Conservation (phyloP, 148 eudicot genomes). For the Camellia granthamiana region DNA sequence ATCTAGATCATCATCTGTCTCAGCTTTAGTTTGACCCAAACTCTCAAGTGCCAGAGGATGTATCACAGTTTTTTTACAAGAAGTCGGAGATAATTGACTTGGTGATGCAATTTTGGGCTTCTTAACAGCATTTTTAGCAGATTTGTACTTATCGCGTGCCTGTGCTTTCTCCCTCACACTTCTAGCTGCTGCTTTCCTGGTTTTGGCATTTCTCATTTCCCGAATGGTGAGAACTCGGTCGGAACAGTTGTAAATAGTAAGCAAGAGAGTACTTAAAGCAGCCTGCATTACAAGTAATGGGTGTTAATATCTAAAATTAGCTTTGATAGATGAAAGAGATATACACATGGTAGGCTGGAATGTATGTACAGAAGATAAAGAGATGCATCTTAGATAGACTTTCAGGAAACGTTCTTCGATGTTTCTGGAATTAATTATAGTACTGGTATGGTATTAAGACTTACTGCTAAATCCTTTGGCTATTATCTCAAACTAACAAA, state of each 20-base stretch:
- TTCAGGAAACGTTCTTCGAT: background rate
- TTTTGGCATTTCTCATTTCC: conserved; percentile 73
- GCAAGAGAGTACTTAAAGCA: conserved; percentile 71
- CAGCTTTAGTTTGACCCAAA: conserved; percentile 25
- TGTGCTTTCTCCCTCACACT: conserved; percentile 54
- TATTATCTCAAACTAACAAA: no score
- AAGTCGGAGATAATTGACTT: conserved; percentile 56
- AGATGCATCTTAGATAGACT: background rate
- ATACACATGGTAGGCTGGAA: background rate
- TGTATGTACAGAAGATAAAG: background rate
- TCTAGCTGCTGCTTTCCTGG: conserved; percentile 75
- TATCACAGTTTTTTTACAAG: conserved; percentile 30
- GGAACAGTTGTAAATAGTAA: conserved; percentile 78
- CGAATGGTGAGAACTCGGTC: conserved; percentile 77
- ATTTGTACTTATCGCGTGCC: conserved; percentile 67
- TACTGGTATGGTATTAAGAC: no score
- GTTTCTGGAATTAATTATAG: no score
- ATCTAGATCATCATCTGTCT: conserved; percentile 22
- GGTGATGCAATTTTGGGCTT: conserved; percentile 51
- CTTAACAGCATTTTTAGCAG: conserved; percentile 70
- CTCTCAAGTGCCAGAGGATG: conserved; percentile 31
- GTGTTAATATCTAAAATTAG: background rate
- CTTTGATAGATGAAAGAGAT: background rate
- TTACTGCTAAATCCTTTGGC: no score
- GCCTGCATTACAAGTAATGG: conserved; percentile 41